Evolutionary conservation across 768 basidiomycete species (phyloP), one percentile per base, ranked within the genome.

Genomic region (Amanita subjunquillea): DNA sequence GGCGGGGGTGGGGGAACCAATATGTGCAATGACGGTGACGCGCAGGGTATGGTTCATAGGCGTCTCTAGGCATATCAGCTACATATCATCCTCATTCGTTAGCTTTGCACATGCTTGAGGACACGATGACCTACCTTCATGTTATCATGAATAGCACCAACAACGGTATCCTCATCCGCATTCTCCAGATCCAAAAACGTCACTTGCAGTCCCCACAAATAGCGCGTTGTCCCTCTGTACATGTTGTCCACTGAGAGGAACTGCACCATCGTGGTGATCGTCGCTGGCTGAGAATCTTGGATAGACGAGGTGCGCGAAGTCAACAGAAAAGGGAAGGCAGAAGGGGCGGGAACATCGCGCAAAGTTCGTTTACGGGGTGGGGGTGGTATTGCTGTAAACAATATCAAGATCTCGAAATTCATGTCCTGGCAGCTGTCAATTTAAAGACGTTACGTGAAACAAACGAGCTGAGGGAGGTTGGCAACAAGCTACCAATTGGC

Each of bases 41-140:
- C 88, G 82, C 8, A 98, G 82, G 1, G 91, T 91, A 0, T 95
- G 95, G 70, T 97, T 98, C 3, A 95, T 98, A 0, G 93, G 95
- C 0, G 89, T 76, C 68, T 99, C 95, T 58, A 96, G 82, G 92
- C 93, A 97, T 51, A 99, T 78, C 9, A 96, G 73, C 90, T 95
- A 55, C 4, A 7, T 7, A 3, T 30, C 8, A 1, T 47, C 2
- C 2, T 12, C 17, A 30, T 17, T 34, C n/a, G 22, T 20, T 3
- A 17, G 17, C 17, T 17, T 17, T 17, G 17, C 17, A 17, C 17
- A 1, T 17, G 17, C 1, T 17, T 17, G n/a, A 51, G 17, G 17
- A 17, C 1, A 29, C 27, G 48, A 3, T 7, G 27, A 64, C 77
- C 20, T 46, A 89, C 89, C 77, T 87, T 91, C 3, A 94, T 96